These are phyloP conservation scores for Albatrellus sp. DNA, from an alignment of 1,284 basidiomycete genomes.

Conservation along the genomic window DNA sequence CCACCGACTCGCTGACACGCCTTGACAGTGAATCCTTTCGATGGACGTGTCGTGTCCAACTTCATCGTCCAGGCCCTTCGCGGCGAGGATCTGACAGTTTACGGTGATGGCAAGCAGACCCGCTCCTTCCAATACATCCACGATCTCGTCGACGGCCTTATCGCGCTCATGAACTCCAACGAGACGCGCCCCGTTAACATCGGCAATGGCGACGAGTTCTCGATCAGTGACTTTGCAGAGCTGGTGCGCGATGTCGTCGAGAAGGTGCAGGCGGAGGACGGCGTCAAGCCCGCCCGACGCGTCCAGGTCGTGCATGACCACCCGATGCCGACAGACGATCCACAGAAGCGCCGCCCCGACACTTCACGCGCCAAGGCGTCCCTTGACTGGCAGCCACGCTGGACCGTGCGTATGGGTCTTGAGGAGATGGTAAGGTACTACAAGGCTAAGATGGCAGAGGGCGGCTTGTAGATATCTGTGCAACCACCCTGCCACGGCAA, in stretches of 20 bases:
- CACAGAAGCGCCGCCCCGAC: conserved; percentile 87
- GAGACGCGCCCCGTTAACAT: conserved; percentile 93
- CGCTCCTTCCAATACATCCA: conserved; percentile 94
- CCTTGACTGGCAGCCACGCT: conserved; percentile 90
- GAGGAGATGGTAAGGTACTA: conserved; percentile 92
- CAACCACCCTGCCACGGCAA: neutral
- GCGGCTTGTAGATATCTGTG: conserved; percentile 38
- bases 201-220: conserved; percentile 89
- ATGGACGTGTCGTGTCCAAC: conserved; percentile 96
- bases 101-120: conserved; percentile 92
- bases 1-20: neutral
- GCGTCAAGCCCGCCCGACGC: conserved; percentile 38
- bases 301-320: conserved; percentile 66
- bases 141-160: conserved; percentile 73
- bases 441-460: conserved; percentile 77
- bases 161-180: conserved; percentile 85
- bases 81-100: conserved; percentile 93
- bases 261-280: conserved; percentile 79
- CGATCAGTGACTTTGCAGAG: conserved; percentile 83
- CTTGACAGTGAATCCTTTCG: conserved; percentile 79
- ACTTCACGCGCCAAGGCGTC: conserved; percentile 79
- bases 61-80: conserved; percentile 95
- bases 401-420: conserved; percentile 82
- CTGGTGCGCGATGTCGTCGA: conserved; percentile 82
- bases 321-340: conserved; percentile 87